A percentile compares a stretch with the other conserved stretches of the same genome.
Evolutionary conservation across 306 rosid genomes (phyloP).

Genomic region (Rosa rugosa): DNA sequence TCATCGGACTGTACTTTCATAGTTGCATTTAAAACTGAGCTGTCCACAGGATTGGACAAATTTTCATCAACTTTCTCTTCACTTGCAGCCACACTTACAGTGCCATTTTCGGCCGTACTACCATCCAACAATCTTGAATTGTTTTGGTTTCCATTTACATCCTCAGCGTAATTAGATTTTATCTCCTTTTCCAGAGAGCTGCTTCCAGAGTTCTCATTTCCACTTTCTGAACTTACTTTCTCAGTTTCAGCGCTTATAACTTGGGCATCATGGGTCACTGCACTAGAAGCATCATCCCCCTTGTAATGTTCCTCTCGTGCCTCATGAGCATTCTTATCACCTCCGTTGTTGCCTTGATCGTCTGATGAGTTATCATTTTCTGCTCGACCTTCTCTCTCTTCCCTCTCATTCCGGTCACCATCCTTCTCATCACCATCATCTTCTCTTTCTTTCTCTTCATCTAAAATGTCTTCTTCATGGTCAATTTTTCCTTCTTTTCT

Average conservation of each 20-base stretch:
- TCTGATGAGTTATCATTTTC: constrained; percentile 43
- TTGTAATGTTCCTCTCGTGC: constrained; percentile 90
- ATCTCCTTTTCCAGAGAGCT: constrained; percentile 33
- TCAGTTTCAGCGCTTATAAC: constrained; percentile 36
- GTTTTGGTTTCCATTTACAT: constrained; percentile 20
- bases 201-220: constrained; percentile 35
- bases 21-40: constrained; percentile 13
- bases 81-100: constrained; percentile 33
- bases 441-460: constrained; percentile 60
- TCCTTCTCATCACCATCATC: constrained; percentile 35
- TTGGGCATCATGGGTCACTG: constrained; percentile 74
- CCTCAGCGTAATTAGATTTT: constrained; percentile 19
- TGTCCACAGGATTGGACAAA: constrained; percentile 20
- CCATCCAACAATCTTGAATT: constrained; percentile 40
- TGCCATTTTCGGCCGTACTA: constrained; percentile 22
- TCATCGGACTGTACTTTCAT: constrained; percentile 26
- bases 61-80: constrained; percentile 28
- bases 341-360: constrained; percentile 31
- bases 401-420: constrained; percentile 28
- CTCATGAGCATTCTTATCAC: constrained; percentile 48
- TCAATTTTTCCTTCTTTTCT: constrained; percentile 45
- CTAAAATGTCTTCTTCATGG: constrained; percentile 53
- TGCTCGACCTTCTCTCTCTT: constrained; percentile 40
- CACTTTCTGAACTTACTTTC: constrained; percentile 38
- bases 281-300: constrained; percentile 96